Conservation (phyloP, 768 basidiomycete genomes). For the Boletus speciosus region DNA sequence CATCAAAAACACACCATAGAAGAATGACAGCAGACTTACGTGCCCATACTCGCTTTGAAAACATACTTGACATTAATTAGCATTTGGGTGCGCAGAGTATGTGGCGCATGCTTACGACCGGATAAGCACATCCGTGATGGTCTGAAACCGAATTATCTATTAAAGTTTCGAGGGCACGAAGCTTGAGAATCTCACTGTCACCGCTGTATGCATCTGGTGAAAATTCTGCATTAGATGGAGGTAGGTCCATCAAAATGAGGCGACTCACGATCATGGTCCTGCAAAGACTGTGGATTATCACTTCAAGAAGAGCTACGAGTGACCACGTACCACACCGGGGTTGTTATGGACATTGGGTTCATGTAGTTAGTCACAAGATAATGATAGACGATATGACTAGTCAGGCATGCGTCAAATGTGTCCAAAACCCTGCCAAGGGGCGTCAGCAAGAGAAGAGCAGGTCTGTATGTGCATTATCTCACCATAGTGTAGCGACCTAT, state of each 20-base stretch:
- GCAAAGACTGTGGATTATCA: not conserved
- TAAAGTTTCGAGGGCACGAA: not conserved
- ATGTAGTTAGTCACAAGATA: conserved; percentile 57
- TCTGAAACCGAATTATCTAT: conserved; percentile 29
- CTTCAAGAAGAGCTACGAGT: too few species aligned
- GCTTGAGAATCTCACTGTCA: conserved; percentile 41
- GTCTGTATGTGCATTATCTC: too few species aligned
- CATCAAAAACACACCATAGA: conserved; percentile 9
- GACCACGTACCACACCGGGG: conserved; percentile 44
- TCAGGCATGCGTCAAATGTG: conserved; percentile 52
- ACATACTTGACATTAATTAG: conserved; percentile 35
- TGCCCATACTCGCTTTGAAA: conserved; percentile 47
- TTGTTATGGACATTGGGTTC: conserved; percentile 41
- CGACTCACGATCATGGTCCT: conserved; percentile 53
- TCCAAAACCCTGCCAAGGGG: conserved; percentile 38
- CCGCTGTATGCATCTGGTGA: conserved; percentile 49
- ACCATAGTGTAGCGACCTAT: conserved; percentile 23
- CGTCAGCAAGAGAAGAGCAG: not conserved
- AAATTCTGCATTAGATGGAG: not conserved
- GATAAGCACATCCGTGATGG: conserved; percentile 48
- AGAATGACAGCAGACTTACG: conserved; percentile 34
- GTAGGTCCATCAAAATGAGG: not conserved
- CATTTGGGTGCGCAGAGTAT: not conserved
- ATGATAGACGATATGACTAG: conserved; percentile 53
- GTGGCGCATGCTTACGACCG: conserved; percentile 29